phyloP scores from a whole-genome alignment of 192 early-diverging fungal species.

The Coemansia sp. region DNA sequence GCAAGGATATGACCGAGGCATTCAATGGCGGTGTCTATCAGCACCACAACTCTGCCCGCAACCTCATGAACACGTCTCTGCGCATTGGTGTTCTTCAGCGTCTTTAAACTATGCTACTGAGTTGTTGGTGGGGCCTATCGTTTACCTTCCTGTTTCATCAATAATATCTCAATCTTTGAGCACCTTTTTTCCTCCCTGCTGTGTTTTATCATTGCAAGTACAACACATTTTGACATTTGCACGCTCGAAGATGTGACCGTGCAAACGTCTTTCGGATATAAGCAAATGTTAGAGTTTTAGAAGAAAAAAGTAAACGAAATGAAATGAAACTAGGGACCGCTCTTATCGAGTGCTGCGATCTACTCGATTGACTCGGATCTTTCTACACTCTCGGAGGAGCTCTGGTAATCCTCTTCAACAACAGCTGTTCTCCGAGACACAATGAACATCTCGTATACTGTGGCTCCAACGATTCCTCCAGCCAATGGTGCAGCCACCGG shows the following conservation, averaged over 20 bases:
- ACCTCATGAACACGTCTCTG: conserved; percentile 64
- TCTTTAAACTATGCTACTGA: conserved; percentile 7
- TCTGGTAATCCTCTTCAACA: conserved; percentile 18
- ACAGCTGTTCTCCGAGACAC: conserved; percentile 46
- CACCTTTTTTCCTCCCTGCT: too few species aligned
- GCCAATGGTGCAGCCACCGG: conserved; percentile 68
- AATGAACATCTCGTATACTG: conserved; percentile 61
- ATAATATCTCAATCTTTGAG: too few species aligned
- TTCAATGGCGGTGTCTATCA: conserved; percentile 93
- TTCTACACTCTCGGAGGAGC: conserved; percentile 23
- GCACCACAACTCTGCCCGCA: conserved; percentile 87
- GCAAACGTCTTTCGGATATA: too few species aligned
- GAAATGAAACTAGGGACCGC: background rate
- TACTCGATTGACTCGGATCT: conserved; percentile 37
- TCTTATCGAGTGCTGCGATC: background rate
- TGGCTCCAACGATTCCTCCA: conserved; percentile 63
- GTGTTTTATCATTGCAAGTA: too few species aligned
- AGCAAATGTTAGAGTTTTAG: too few species aligned
- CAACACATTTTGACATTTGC: too few species aligned
- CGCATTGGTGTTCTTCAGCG: conserved; percentile 54
- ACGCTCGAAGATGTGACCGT: too few species aligned
- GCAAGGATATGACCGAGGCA: conserved; percentile 81
- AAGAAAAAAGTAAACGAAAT: too few species aligned
- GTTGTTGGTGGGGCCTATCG: background rate
- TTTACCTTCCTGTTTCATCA: too few species aligned